Conservation (phyloP, 2,329 filamentous ascomycete species). For the Dryadomyces quercivorus region DNA sequence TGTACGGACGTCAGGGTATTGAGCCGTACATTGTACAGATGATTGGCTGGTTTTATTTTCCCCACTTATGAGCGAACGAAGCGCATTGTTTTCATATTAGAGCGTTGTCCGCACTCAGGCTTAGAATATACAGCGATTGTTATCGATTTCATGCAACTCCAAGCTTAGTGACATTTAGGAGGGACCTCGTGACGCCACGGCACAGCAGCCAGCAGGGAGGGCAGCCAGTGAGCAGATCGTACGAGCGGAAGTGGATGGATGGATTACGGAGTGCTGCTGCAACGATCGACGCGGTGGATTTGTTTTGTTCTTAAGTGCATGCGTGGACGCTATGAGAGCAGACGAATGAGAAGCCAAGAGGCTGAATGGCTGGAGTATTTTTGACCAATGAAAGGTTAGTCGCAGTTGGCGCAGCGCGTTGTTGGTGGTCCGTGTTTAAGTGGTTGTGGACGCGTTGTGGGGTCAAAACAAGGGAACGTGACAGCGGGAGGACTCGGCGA, state of each 20-base stretch:
- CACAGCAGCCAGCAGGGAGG: too few species aligned
- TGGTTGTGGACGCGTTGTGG: not conserved
- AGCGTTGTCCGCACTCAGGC: not conserved
- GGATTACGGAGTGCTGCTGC: not conserved
- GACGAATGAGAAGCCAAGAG: not conserved
- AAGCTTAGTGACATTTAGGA: not conserved
- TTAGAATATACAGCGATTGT: not conserved
- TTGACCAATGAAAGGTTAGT: not conserved
- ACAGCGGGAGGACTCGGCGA: not conserved
- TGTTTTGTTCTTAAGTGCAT: not conserved
- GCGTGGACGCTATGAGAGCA: not conserved
- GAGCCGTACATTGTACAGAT: too few species aligned
- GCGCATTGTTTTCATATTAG: not conserved
- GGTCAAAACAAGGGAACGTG: not conserved
- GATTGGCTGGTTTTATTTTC: not conserved
- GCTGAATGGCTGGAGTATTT: not conserved
- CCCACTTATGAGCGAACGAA: not conserved
- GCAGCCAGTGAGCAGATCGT: not conserved
- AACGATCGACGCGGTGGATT: not conserved
- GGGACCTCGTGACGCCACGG: not conserved
- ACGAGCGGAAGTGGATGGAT: not conserved
- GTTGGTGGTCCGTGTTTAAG: constrained; percentile 3
- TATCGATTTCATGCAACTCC: not conserved
- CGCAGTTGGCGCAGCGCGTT: not conserved
- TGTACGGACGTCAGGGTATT: not conserved